Conservation (phyloP, 139 green algal species). For the Raphidocelis subcapitata region DNA sequence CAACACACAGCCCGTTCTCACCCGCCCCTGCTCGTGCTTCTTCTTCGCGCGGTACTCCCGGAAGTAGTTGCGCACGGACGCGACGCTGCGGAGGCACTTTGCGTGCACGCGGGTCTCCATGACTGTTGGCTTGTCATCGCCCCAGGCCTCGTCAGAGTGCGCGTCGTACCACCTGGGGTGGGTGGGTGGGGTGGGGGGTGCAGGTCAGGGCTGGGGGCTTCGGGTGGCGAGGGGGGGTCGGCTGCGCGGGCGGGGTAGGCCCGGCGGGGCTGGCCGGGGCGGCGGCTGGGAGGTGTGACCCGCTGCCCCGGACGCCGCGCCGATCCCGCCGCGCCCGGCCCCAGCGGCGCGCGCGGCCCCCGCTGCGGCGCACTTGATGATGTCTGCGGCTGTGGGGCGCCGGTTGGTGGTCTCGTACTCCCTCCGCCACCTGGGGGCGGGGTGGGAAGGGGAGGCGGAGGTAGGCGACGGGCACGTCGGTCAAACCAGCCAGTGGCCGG, state of each 20-base stretch:
- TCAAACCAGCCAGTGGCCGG: background rate
- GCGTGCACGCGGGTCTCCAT: constrained; percentile 53
- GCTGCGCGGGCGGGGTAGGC: background rate
- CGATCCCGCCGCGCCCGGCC: no score
- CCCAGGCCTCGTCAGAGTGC: constrained; percentile 30
- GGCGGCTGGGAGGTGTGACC: background rate
- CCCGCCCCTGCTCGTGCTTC: background rate
- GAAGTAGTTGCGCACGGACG: constrained; percentile 50
- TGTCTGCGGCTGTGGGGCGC: constrained; percentile 41
- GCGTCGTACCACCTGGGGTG: constrained; percentile 29
- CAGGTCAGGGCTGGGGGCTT: background rate
- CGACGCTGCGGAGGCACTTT: constrained; percentile 50
- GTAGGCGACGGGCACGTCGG: background rate
- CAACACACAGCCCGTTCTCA: no score
- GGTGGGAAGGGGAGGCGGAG: background rate
- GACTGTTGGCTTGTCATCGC: constrained; percentile 31
- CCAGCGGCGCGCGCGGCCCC: background rate
- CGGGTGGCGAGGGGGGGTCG: background rate
- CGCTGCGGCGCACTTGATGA: constrained; percentile 6
- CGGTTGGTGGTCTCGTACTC: constrained; percentile 35
- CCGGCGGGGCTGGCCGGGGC: no score
- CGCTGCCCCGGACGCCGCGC: no score
- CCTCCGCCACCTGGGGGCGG: constrained; percentile 25
- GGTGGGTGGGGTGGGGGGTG: background rate
- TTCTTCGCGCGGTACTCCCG: constrained; percentile 48